These are phyloP conservation scores for Fraxinus sp. DNA, from an alignment of 305 asterid species.

Conservation along the genomic window DNA sequence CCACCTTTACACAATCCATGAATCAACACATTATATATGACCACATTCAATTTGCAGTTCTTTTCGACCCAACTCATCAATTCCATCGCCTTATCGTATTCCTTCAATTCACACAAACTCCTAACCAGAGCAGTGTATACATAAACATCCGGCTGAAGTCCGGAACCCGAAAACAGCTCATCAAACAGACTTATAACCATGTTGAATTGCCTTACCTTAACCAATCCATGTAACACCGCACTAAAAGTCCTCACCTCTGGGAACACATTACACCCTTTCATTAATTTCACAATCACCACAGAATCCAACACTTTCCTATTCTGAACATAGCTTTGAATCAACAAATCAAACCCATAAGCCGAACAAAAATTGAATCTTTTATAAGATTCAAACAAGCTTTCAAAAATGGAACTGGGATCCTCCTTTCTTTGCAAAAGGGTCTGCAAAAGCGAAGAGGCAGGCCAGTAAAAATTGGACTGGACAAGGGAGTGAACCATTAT, in stretches of 20 bases:
- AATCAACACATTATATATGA: constrained; percentile 71
- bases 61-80: constrained; percentile 49
- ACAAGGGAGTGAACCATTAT: constrained; percentile 73
- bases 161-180: constrained; percentile 36
- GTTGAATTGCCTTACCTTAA: constrained; percentile 53
- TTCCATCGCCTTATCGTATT: constrained; percentile 60
- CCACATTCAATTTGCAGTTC: constrained; percentile 50
- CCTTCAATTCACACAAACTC: constrained; percentile 71
- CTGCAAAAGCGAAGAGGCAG: constrained; percentile 78
- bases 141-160: constrained; percentile 54
- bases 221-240: constrained; percentile 60
- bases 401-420: constrained; percentile 50
- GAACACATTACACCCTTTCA: constrained; percentile 58
- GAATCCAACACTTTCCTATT: constrained; percentile 55
- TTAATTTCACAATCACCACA: constrained; percentile 49
- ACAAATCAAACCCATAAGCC: constrained; percentile 67
- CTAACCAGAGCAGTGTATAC: constrained; percentile 56
- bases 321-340: constrained; percentile 67
- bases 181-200: constrained; percentile 62
- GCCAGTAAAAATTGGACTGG: constrained; percentile 75
- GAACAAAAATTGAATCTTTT: constrained; percentile 46
- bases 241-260: constrained; percentile 73
- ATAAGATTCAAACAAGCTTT: constrained; percentile 41
- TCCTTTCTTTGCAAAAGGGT: constrained; percentile 59
- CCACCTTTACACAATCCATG: constrained; percentile 74